Percentiles rank a stretch among this genome's conserved stretches.
Conservation (phyloP, 2,329 filamentous ascomycete species). For the Dendrostoma leiphaemia region DNA sequence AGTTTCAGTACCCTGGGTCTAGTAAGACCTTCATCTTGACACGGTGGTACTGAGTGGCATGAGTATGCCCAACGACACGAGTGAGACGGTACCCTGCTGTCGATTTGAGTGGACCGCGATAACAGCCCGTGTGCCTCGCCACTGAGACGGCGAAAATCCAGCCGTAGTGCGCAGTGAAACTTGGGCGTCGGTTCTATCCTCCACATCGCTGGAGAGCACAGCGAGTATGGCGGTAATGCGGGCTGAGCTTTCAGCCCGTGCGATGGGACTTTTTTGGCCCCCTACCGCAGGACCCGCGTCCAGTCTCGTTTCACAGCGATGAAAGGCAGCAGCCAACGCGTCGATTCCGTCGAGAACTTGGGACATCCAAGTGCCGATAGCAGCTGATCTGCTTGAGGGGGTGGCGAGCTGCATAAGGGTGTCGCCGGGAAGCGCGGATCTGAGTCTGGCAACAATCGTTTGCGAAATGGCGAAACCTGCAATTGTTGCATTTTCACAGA, state of each 20-base stretch:
- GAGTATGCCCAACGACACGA: no score
- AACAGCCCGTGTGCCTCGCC: no score
- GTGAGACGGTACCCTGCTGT: no score
- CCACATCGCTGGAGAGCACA: no score
- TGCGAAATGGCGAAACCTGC: background rate
- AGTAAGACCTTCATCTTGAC: no score
- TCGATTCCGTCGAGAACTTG: background rate
- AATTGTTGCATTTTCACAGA: background rate
- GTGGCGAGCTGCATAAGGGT: background rate
- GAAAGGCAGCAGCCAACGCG: background rate
- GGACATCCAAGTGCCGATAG: background rate
- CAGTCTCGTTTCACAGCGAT: background rate
- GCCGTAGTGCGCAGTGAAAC: no score
- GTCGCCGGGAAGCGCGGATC: background rate
- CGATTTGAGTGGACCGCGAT: no score
- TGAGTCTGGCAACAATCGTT: background rate
- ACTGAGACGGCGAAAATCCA: no score
- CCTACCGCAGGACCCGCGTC: background rate
- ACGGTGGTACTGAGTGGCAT: no score
- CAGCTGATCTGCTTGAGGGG: background rate
- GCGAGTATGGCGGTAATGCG: background rate
- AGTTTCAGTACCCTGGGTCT: no score
- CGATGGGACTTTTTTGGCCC: background rate
- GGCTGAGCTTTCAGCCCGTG: conserved; percentile 2
- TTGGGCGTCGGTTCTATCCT: no score